Evolutionary conservation across 1,284 basidiomycete genomes (phyloP).

Genomic region (Mycosarcoma mackinlayi): DNA sequence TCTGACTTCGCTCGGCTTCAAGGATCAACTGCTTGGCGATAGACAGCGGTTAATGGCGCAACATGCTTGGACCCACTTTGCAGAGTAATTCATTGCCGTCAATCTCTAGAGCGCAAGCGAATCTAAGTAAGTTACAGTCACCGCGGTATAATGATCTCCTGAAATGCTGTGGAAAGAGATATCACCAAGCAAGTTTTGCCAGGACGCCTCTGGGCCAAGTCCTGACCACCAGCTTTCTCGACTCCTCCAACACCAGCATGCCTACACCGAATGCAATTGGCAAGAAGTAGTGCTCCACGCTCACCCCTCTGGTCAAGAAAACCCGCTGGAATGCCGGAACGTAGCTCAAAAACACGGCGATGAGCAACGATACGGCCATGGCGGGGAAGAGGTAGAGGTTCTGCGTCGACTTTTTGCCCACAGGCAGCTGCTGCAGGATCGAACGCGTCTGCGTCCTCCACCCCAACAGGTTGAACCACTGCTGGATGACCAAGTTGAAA

Average conservation of each 20-base stretch:
- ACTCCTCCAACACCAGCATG: constrained; percentile 67
- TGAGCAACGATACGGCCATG: constrained; percentile 36
- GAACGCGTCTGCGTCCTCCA: constrained; percentile 72
- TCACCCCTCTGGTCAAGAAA: constrained; percentile 63
- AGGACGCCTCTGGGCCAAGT: constrained; percentile 48
- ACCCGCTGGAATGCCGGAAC: constrained; percentile 39
- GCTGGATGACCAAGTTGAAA: constrained; percentile 77
- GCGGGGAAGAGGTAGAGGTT: constrained; percentile 51
- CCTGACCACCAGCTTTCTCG: constrained; percentile 55
- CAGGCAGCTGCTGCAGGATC: constrained; percentile 62
- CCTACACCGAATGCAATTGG: constrained; percentile 70
- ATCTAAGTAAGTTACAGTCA: too few relatives aligned
- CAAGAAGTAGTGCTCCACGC: constrained; percentile 72
- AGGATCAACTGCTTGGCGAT: constrained; percentile 15
- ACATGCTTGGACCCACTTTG: constrained; percentile 36
- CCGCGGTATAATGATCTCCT: too few relatives aligned
- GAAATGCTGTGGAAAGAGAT: background rate
- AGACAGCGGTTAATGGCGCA: constrained; percentile 1
- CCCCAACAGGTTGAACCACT: constrained; percentile 71
- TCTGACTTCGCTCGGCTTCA: constrained; percentile 22
- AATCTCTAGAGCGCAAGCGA: too few relatives aligned
- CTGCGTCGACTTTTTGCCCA: constrained; percentile 23
- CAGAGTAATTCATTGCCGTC: constrained; percentile 1
- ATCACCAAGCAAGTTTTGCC: constrained; percentile 60
- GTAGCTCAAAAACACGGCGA: constrained; percentile 49